Evolutionary conservation across 2,329 filamentous ascomycete species (phyloP).

Genomic region (Aciculosporium take): DNA sequence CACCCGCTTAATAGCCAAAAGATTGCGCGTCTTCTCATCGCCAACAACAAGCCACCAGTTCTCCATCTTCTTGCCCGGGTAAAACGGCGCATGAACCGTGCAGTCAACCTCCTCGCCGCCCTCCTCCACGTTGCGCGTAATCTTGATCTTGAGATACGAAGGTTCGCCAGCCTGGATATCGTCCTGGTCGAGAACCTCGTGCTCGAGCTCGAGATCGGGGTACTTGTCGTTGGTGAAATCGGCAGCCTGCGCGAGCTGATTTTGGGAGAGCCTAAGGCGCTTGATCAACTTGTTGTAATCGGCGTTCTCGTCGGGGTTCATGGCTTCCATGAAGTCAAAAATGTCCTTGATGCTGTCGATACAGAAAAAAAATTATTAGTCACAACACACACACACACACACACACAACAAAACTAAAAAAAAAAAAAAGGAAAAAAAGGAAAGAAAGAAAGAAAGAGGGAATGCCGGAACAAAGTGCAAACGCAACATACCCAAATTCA

Average conservation of each 20-base stretch:
- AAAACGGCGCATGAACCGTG: constrained; percentile 89
- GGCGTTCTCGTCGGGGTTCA: constrained; percentile 88
- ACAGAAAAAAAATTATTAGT: constrained; percentile 17
- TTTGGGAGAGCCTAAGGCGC: constrained; percentile 62
- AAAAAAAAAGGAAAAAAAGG: background rate
- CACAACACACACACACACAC: too few relatives aligned
- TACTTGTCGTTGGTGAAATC: constrained; percentile 94
- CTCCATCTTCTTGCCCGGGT: constrained; percentile 81
- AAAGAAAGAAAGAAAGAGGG: too few relatives aligned
- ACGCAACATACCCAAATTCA: constrained; percentile 51
- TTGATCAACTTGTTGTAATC: constrained; percentile 67
- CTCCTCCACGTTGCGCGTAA: constrained; percentile 67
- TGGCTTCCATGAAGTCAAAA: constrained; percentile 96
- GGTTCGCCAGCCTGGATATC: constrained; percentile 68
- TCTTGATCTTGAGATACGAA: constrained; percentile 67
- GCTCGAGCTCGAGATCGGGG: constrained; percentile 84
- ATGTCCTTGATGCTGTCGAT: constrained; percentile 66
- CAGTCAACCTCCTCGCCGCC: constrained; percentile 55
- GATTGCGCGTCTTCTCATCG: constrained; percentile 73
- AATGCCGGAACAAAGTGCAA: too few relatives aligned
- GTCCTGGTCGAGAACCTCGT: constrained; percentile 70
- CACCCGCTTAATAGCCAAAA: constrained; percentile 88
- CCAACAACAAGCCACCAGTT: constrained; percentile 98
- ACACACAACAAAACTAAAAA: background rate
- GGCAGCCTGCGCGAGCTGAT: constrained; percentile 76